Base-by-base conservation (phyloP, 805 yeast genomes). In the Schwanniomyces occidentalis region DNA sequence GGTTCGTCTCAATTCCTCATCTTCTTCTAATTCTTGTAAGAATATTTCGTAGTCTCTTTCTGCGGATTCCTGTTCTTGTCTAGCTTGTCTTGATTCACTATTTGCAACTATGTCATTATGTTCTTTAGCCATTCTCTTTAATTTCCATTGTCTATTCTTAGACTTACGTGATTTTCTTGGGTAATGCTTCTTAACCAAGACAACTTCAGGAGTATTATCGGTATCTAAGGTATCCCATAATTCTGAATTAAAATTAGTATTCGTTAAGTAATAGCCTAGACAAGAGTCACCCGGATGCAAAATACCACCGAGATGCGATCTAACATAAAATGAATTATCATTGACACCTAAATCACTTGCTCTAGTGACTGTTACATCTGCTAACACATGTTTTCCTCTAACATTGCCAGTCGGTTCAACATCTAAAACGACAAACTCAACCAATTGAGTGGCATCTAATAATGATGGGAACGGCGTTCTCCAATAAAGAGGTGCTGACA, bases 11-110 rank as follows among this genome's bases (percentile, higher is more conserved):
- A 93, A 76, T 59, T 93, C 99, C 36, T 81, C 81, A 65, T 93
- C 99, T 65, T 93, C 98, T 71, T 93, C 99, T 59, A 93, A 78
- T 62, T 93, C 96, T 68, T 88, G 97, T 67, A 93, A 77, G 86
- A 93, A 93, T 48, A 83, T 57, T 68, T 91, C 99, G 69, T 88
- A 93, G 65, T 91, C 99, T 63, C 79, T 82, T 65, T 91, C 97
- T 4, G 95, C 96, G 51, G 85, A 76, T 60, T 88, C 98, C 51
- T 80, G 80, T 44, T 89, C 96, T 63, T 85, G 93, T 69, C 78
- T 84, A 37, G 87, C 90, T 45, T 78, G 83, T 66, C 89, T 83
- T 12, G 73, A 62, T 45, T 68, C 74, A 48, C 78, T 80, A 46
- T 78, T 73, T 38, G 93, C 95, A 28, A 82, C 89, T 46, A 87